Percentiles rank a stretch among this genome's conserved stretches.
phyloP scores from a whole-genome alignment of 148 eudicot species.

The Diospyros lotus region DNA sequence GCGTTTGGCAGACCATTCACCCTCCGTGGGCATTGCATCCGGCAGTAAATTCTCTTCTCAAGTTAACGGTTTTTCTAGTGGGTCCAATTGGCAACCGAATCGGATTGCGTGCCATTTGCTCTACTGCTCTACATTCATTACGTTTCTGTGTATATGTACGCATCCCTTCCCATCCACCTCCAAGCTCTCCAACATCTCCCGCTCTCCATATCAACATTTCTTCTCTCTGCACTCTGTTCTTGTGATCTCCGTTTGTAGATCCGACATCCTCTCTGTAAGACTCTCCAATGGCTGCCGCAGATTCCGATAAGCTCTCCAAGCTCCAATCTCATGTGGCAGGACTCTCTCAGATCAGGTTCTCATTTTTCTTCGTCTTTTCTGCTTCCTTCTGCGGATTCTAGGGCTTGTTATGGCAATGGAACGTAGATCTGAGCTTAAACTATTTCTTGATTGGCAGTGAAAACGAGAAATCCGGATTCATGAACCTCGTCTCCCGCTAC shows the following conservation, averaged over 20 bases:
- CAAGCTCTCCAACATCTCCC: background rate
- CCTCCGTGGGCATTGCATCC: too few relatives aligned
- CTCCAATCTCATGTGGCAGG: constrained; percentile 51
- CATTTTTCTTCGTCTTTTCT: background rate
- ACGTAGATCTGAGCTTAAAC: constrained; percentile 11
- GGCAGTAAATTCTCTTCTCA: too few relatives aligned
- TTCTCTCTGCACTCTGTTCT: background rate
- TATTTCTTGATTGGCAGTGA: constrained; percentile 47
- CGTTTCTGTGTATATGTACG: background rate
- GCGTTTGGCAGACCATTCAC: too few relatives aligned
- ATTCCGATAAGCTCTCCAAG: constrained; percentile 51
- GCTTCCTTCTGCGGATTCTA: background rate
- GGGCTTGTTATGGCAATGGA: background rate
- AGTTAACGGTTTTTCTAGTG: too few relatives aligned
- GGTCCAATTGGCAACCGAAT: too few relatives aligned
- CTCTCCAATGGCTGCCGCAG: constrained; percentile 48
- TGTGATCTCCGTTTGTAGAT: constrained; percentile 6
- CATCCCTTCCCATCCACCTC: background rate
- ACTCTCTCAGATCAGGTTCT: constrained; percentile 63
- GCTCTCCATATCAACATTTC: background rate
- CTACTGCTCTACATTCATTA: background rate
- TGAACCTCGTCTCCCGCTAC: constrained; percentile 84
- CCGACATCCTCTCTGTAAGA: constrained; percentile 2
- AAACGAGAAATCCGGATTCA: constrained; percentile 95
- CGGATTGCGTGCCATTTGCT: too few relatives aligned